Evolutionary conservation across 768 basidiomycete species (phyloP), one percentile per base, ranked within the genome.

Genomic region (Amanita phalloides): DNA sequence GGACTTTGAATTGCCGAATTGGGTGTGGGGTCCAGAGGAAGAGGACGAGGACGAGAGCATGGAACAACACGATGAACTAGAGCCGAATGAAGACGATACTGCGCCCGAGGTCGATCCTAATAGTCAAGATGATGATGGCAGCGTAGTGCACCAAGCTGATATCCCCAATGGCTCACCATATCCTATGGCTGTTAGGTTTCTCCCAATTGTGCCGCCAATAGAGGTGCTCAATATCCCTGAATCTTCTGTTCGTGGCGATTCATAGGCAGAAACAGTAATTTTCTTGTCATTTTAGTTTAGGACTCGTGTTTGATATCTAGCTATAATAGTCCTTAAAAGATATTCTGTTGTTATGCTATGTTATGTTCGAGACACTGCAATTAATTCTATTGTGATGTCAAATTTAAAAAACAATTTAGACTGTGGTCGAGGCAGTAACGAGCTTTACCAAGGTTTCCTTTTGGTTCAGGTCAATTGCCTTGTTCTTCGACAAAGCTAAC

Each of bases 1-100:
- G 54, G 81, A 84, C 39, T 86, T 76, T 57, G 71, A 75, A 56
- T 64, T 82, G 35, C 84, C 85, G 0, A 54, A 64, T 17, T 84
- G 79, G 81, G 58, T 82, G 56, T 48, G 49, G 25, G 51, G 33
- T 7, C 7, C 11, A 17, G 26, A 28, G 14, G 28, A 17, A 17
- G 39, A 43, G 3, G 49, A 49, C 7, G 36, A 38, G 25, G 49
- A 49, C 7, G 36, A 38, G 25, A 48, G 46, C 11, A 33, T 21
- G 14, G 51, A 55, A 28, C 54, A 45, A 3, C 49, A 53, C 10
- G 41, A 52, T 10, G 53, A 49, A 38, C 54, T 53, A 0, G 45
- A 54, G 11, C 43, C 8, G 14, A 42, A 52, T 21, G 20, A 1
- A 10, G 26, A 23, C 10, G 42, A 51, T 28, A 13, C 3, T 20